Conservation (phyloP, 2,329 filamentous ascomycete genomes). For the Cylindrodendrum hubeiense region DNA sequence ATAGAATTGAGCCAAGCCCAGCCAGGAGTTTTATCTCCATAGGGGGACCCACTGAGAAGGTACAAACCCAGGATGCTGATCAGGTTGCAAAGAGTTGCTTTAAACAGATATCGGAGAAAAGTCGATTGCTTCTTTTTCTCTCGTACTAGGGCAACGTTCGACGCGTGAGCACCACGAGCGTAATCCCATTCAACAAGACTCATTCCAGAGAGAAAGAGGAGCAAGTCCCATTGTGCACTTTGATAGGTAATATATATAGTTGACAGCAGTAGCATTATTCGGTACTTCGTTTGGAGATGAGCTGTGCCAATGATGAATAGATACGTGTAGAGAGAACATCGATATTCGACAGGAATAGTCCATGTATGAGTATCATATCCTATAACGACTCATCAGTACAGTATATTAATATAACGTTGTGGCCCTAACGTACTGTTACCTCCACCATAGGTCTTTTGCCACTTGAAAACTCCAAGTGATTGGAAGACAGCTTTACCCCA, state of each 20-base stretch:
- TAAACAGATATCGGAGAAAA: not conserved
- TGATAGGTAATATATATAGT: conserved; percentile 60
- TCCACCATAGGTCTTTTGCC: too few relatives aligned
- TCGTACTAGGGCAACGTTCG: conserved; percentile 9
- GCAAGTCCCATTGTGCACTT: conserved; percentile 65
- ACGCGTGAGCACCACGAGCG: conserved; percentile 58
- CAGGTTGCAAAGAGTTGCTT: conserved; percentile 49
- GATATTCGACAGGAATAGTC: conserved; percentile 73
- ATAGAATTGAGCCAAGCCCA: conserved; percentile 61
- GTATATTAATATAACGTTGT: too few relatives aligned
- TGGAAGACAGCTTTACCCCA: too few relatives aligned
- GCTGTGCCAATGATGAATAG: conserved; percentile 64
- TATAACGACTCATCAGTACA: too few relatives aligned
- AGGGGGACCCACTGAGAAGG: conserved; percentile 57
- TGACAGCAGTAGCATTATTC: conserved; percentile 57
- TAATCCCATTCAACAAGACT: conserved; percentile 67
- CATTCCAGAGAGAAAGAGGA: conserved; percentile 68
- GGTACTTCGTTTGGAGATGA: conserved; percentile 55
- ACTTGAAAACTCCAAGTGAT: conserved; percentile 23
- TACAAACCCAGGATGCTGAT: conserved; percentile 65
- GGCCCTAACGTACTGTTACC: too few relatives aligned
- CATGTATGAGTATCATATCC: conserved; percentile 70
- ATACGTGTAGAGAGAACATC: conserved; percentile 69
- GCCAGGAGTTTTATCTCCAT: conserved; percentile 61
- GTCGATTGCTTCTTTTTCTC: conserved; percentile 25